A percentile compares a stretch with the other conserved stretches of the same genome.
Conservation (phyloP, 352 stramenopile genomes). For the Blastocystis sp. region DNA sequence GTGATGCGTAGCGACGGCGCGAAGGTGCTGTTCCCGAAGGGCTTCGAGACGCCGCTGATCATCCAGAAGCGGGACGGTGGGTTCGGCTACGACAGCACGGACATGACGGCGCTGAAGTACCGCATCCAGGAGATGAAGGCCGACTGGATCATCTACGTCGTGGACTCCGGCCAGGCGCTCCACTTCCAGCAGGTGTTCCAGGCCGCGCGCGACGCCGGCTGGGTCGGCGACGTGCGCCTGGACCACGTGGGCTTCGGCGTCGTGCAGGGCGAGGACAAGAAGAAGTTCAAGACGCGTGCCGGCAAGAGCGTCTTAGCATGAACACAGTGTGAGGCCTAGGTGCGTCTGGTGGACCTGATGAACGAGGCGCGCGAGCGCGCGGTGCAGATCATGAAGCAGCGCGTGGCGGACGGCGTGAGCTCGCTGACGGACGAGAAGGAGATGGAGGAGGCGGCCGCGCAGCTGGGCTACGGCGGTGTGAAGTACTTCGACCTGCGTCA, state of each 20-base stretch:
- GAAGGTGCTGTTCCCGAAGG: conserved; percentile 83
- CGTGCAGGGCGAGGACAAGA: conserved; percentile 85
- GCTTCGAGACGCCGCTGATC: conserved; percentile 80
- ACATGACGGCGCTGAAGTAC: conserved; percentile 87
- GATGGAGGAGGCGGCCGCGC: conserved; percentile 86
- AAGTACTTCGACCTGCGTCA: conserved; percentile 99
- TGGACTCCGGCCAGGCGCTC: conserved; percentile 82
- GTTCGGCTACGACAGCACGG: conserved; percentile 86
- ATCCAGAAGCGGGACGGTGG: conserved; percentile 85
- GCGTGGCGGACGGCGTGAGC: conserved; percentile 79
- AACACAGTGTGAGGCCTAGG: too few relatives aligned
- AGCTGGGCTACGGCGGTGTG: conserved; percentile 95
- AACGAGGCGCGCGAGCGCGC: conserved; percentile 92
- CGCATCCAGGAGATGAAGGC: conserved; percentile 77
- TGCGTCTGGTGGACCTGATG: conserved; percentile 92
- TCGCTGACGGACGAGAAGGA: conserved; percentile 78
- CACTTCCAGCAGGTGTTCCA: conserved; percentile 86
- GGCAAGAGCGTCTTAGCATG: conserved; percentile 84
- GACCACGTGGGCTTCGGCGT: conserved; percentile 86
- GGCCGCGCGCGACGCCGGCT: conserved; percentile 78
- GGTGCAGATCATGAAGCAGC: conserved; percentile 85
- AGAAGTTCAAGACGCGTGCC: conserved; percentile 95
- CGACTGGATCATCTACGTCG: conserved; percentile 83
- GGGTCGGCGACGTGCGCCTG: conserved; percentile 75
- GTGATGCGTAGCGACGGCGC: conserved; percentile 82